Evolutionary conservation across 768 basidiomycete genomes (phyloP).

Genomic region (Phylloporus sp.): DNA sequence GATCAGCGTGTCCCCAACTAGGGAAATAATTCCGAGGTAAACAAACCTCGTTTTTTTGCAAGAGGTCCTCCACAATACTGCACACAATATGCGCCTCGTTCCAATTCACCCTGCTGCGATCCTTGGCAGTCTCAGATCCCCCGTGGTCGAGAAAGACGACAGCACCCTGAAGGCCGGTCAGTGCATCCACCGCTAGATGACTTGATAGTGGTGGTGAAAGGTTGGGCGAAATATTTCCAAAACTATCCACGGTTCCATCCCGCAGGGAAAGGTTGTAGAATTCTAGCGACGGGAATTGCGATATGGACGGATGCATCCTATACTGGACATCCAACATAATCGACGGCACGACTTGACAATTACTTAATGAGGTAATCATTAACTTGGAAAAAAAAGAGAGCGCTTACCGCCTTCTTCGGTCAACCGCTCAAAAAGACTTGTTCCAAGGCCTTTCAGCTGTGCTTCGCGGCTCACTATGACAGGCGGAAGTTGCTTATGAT

Average conservation of each 20-base stretch:
- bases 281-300: conserved; percentile 77
- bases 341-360: conserved; percentile 65
- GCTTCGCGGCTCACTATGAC: conserved; percentile 80
- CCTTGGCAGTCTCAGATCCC: conserved; percentile 61
- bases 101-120: conserved; percentile 72
- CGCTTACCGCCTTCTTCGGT: conserved; percentile 75
- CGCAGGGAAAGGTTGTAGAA: conserved; percentile 72
- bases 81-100: conserved; percentile 76
- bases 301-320: conserved; percentile 91
- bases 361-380: conserved; percentile 5
- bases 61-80: conserved; percentile 76
- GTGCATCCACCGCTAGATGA: conserved; percentile 40
- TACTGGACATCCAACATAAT: conserved; percentile 95
- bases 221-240: conserved; percentile 42
- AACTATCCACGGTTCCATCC: conserved; percentile 68
- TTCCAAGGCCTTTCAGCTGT: conserved; percentile 63
- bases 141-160: conserved; percentile 83
- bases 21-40: not conserved
- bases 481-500: conserved; percentile 93
- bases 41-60: conserved; percentile 69
- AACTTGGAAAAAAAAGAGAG: not conserved
- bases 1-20: conserved; percentile 3
- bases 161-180: conserved; percentile 45
- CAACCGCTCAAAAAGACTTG: conserved; percentile 85
- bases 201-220: conserved; percentile 62